A percentile compares a stretch with the other conserved stretches of the same genome.
Conservation (phyloP, 1,284 basidiomycete genomes). For the Inonotus hispidus region DNA sequence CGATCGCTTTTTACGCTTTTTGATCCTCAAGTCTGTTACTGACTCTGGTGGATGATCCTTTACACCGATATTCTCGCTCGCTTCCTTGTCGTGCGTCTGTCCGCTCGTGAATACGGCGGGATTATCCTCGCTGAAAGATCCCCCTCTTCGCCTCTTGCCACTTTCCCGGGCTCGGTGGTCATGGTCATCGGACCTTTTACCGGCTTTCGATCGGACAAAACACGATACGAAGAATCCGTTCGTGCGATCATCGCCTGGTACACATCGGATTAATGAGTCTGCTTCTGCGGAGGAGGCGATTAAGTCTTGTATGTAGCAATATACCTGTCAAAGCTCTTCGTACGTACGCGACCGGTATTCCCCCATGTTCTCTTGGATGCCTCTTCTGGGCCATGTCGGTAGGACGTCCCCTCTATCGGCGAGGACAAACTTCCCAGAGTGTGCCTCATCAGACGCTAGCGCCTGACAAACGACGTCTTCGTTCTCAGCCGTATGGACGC, state of each 20-base stretch:
- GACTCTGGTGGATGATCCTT: too few species aligned
- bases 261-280: slow-evolving; percentile 73
- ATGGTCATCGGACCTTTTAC: neutral
- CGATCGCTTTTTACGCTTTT: neutral
- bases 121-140: neutral
- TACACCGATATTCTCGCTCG: neutral
- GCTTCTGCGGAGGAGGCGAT: slow-evolving; percentile 40
- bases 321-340: neutral
- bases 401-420: slow-evolving; percentile 63
- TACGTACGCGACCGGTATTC: neutral
- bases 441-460: slow-evolving; percentile 65
- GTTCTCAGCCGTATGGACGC: slow-evolving; percentile 87
- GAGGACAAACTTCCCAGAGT: slow-evolving; percentile 53
- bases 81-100: neutral
- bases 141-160: neutral
- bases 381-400: slow-evolving; percentile 76
- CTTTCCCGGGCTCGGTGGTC: neutral
- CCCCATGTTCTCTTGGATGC: slow-evolving; percentile 55
- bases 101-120: neutral
- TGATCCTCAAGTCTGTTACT: neutral
- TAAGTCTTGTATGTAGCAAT: neutral
- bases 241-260: slow-evolving; percentile 80
- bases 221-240: slow-evolving; percentile 95
- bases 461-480: slow-evolving; percentile 78
- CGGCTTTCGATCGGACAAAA: slow-evolving; percentile 43